These are phyloP conservation scores for Mycena latifolia DNA, from an alignment of 768 basidiomycete genomes.

Conservation along the genomic window DNA sequence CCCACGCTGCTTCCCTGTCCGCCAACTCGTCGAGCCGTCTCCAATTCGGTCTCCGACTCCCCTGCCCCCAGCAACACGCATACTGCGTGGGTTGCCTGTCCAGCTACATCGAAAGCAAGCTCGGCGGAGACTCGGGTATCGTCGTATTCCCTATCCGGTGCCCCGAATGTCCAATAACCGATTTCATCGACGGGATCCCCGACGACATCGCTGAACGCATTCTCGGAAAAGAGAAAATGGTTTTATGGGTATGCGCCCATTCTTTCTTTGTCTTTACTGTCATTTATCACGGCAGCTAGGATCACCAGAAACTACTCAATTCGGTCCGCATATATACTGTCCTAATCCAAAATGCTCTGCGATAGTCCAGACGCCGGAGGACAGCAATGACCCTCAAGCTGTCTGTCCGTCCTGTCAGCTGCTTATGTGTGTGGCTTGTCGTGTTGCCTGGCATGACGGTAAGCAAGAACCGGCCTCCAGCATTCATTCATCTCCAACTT, in stretches of 20 bases:
- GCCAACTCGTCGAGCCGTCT: conserved; percentile 50
- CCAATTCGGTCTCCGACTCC: conserved; percentile 49
- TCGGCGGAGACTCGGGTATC: conserved; percentile 44
- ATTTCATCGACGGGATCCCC: conserved; percentile 49
- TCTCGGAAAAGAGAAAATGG: conserved; percentile 48
- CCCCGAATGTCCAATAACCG: conserved; percentile 49
- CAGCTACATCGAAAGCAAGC: conserved; percentile 49
- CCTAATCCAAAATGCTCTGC: conserved; percentile 53
- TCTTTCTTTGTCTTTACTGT: not conserved
- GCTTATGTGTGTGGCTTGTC: conserved; percentile 50
- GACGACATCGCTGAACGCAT: conserved; percentile 49
- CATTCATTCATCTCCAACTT: not conserved
- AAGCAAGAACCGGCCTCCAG: not conserved
- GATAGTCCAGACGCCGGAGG: conserved; percentile 49
- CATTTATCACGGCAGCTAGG: conserved; percentile 35
- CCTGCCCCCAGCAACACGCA: conserved; percentile 49
- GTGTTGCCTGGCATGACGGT: conserved; percentile 51
- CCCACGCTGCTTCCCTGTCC: conserved; percentile 45
- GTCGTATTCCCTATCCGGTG: conserved; percentile 53
- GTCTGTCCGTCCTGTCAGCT: conserved; percentile 48
- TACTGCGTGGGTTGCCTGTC: conserved; percentile 52
- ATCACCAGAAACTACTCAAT: conserved; percentile 51
- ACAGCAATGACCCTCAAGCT: conserved; percentile 47
- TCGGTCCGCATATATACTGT: conserved; percentile 51
- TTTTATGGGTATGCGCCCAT: conserved; percentile 46